These are phyloP conservation scores for Aspergillus unguis DNA, from an alignment of 2,329 filamentous ascomycete genomes.

Conservation along the genomic window DNA sequence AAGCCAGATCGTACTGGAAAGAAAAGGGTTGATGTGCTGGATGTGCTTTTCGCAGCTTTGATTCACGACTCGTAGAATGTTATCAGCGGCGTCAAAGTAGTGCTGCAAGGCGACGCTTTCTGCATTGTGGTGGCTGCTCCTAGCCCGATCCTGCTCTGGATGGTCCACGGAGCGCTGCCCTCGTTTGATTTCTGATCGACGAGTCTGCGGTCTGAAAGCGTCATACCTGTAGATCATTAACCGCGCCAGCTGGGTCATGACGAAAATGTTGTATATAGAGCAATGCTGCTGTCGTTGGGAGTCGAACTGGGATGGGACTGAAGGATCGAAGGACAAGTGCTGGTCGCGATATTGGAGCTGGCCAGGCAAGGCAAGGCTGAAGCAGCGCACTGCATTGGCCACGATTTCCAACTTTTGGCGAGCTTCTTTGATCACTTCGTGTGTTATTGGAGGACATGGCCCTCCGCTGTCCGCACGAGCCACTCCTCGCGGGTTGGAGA, in stretches of 20 bases:
- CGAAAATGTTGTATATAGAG: neutral
- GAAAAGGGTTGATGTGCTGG: constrained; percentile 32
- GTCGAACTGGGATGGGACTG: neutral
- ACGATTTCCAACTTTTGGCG: constrained; percentile 28
- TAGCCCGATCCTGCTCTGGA: neutral
- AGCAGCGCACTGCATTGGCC: constrained; percentile 32
- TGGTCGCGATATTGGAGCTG: constrained; percentile 30
- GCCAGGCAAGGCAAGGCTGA: constrained; percentile 28
- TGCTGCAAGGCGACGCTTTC: neutral
- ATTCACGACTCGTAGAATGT: constrained; percentile 18
- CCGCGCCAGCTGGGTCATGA: neutral
- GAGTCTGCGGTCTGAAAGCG: neutral
- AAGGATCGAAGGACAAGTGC: constrained; percentile 27
- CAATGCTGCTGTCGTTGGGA: neutral
- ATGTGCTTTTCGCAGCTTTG: constrained; percentile 27
- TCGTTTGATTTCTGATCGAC: neutral
- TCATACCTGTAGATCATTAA: neutral
- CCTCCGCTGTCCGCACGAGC: neutral
- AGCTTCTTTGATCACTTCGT: constrained; percentile 9
- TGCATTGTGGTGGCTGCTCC: neutral
- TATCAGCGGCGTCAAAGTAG: neutral
- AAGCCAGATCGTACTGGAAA: constrained; percentile 34
- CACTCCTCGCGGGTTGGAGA: neutral
- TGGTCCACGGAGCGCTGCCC: neutral
- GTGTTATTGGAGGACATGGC: no score